A percentile compares a stretch with the other conserved stretches of the same genome.
Conservation (phyloP, 306 rosid genomes). For the Cyclanthera cordifolia region DNA sequence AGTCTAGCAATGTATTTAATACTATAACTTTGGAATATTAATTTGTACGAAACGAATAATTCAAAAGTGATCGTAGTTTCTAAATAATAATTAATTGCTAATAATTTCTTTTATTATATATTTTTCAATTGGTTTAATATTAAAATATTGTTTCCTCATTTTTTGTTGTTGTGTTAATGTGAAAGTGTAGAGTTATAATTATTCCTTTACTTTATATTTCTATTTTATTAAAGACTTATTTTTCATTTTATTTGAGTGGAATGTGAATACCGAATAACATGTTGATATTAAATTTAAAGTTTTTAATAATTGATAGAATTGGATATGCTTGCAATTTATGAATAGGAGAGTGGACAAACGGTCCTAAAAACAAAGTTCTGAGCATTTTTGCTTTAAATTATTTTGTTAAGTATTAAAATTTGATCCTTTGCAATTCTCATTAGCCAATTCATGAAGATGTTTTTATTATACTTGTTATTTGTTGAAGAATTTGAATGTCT, state of each 20-base stretch:
- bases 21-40: background rate
- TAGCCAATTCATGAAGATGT: constrained; percentile 5
- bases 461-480: background rate
- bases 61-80: background rate
- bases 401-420: background rate
- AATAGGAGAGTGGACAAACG: background rate
- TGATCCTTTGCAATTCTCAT: background rate
- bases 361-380: background rate
- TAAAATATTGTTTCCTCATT: no score
- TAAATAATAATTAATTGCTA: background rate
- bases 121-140: no score
- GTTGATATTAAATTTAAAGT: background rate
- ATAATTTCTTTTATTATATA: no score
- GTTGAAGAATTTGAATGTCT: background rate
- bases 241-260: background rate
- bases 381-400: background rate
- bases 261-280: background rate
- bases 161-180: background rate
- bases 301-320: background rate
- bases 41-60: background rate
- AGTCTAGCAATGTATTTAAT: background rate
- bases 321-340: background rate
- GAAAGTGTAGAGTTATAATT: background rate
- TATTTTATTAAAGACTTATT: background rate
- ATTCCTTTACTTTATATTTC: background rate